These are phyloP conservation scores for Microbotryum silenes-acaulis DNA, from an alignment of 1,284 basidiomycete species.

Conservation along the genomic window DNA sequence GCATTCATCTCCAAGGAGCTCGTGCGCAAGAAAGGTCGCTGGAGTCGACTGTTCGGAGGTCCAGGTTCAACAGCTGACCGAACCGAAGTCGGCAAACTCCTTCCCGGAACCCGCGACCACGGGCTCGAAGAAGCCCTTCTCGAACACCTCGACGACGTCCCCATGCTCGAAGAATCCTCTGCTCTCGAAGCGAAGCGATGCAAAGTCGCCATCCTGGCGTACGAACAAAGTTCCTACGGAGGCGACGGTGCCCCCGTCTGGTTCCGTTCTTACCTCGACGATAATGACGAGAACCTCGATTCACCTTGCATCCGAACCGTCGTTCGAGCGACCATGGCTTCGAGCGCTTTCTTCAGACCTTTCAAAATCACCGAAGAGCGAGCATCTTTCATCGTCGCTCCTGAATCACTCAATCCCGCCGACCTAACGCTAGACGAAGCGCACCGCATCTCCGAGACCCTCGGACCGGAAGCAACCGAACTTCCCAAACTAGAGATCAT, in stretches of 20 bases:
- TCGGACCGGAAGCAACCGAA: neutral
- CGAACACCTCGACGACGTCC: conserved; percentile 3
- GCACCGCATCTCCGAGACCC: too few species aligned
- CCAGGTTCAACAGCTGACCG: conserved; percentile 1
- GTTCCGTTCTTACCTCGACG: conserved; percentile 1
- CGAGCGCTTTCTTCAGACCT: conserved; percentile 18
- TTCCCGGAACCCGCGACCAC: neutral
- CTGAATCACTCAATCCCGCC: conserved; percentile 12
- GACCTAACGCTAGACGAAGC: conserved; percentile 1
- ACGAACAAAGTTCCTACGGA: neutral
- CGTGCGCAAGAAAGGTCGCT: neutral
- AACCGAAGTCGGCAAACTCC: conserved; percentile 1
- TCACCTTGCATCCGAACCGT: conserved; percentile 16
- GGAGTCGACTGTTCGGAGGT: conserved; percentile 23
- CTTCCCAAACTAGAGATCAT: neutral
- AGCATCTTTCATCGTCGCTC: neutral
- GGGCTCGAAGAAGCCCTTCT: conserved; percentile 4
- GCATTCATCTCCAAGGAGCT: conserved; percentile 16
- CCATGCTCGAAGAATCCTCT: conserved; percentile 5
- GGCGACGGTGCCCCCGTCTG: neutral
- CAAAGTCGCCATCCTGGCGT: conserved; percentile 10
- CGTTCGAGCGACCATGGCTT: conserved; percentile 21
- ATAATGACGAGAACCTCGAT: conserved; percentile 1
- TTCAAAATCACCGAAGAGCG: neutral
- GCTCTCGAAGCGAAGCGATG: neutral